Evolutionary conservation across 352 stramenopile genomes (phyloP).

Genomic region (Globisporangium irregulare): DNA sequence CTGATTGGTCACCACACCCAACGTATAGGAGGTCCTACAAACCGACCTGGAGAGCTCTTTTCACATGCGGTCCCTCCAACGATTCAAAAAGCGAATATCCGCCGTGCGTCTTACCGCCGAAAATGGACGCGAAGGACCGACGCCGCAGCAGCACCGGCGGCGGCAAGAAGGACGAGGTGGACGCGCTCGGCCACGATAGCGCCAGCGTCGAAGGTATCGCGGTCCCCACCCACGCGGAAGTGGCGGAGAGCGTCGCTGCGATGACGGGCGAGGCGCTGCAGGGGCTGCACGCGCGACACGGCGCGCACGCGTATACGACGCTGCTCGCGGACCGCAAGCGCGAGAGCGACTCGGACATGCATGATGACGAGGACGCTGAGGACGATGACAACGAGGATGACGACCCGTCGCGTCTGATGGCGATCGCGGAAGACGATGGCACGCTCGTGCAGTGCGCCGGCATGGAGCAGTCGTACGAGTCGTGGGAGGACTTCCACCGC

Average conservation of each 20-base stretch:
- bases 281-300: constrained; percentile 22
- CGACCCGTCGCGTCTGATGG: constrained; percentile 35
- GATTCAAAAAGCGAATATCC: constrained; percentile 1
- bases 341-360: constrained; percentile 47
- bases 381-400: constrained; percentile 44
- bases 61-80: background rate
- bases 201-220: constrained; percentile 10
- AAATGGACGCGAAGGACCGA: constrained; percentile 18
- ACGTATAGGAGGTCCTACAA: background rate
- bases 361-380: constrained; percentile 49
- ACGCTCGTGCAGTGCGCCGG: constrained; percentile 65
- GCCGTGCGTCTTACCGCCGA: background rate
- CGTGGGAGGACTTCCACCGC: constrained; percentile 80
- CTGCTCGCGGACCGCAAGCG: constrained; percentile 64
- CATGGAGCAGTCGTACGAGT: constrained; percentile 78
- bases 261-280: constrained; percentile 25
- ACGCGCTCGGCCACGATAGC: constrained; percentile 11
- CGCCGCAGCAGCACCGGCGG: constrained; percentile 22
- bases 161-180: constrained; percentile 17
- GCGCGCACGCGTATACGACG: constrained; percentile 39
- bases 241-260: constrained; percentile 18
- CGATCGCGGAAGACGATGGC: constrained; percentile 54
- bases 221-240: constrained; percentile 15
- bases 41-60: background rate
- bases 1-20: too few relatives aligned